A percentile compares a stretch with the other conserved stretches of the same genome.
Evolutionary conservation across 768 basidiomycete genomes (phyloP).

Genomic region (Tricholoma sp.): DNA sequence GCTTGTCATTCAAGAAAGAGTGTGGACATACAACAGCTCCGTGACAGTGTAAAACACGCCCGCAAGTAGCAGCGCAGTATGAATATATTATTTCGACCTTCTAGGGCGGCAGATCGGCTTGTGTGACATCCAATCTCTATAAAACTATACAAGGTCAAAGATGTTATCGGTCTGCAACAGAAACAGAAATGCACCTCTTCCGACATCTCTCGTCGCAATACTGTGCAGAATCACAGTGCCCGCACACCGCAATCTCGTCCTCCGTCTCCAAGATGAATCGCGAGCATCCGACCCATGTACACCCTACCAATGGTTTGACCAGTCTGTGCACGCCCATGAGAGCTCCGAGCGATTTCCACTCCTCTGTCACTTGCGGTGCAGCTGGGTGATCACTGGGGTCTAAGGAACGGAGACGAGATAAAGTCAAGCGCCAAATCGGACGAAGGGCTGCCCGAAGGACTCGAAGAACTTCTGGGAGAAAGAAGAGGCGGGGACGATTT

Average conservation of each 20-base stretch:
- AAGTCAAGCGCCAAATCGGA: not conserved
- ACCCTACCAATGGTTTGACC: not conserved
- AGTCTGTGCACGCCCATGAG: not conserved
- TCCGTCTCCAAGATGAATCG: not conserved
- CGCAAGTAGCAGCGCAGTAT: too few relatives aligned
- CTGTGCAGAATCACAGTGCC: not conserved
- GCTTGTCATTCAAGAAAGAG: too few relatives aligned
- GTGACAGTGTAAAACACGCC: too few relatives aligned
- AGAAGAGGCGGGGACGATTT: not conserved
- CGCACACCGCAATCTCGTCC: not conserved
- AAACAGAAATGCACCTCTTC: not conserved
- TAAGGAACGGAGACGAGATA: not conserved
- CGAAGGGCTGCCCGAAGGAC: not conserved
- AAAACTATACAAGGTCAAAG: not conserved
- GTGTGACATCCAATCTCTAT: constrained; percentile 1
- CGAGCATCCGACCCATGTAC: not conserved
- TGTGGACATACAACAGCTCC: too few relatives aligned
- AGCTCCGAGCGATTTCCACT: not conserved
- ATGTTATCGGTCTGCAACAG: not conserved
- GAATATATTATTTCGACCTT: too few relatives aligned
- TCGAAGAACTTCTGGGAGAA: not conserved
- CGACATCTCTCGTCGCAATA: not conserved
- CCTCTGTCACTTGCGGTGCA: not conserved
- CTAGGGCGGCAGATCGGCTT: not conserved
- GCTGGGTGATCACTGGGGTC: not conserved